Percentiles rank a stretch among this genome's conserved stretches.
Evolutionary conservation across 2,329 filamentous ascomycete species (phyloP).

Genomic region (Polytolypa hystricis): DNA sequence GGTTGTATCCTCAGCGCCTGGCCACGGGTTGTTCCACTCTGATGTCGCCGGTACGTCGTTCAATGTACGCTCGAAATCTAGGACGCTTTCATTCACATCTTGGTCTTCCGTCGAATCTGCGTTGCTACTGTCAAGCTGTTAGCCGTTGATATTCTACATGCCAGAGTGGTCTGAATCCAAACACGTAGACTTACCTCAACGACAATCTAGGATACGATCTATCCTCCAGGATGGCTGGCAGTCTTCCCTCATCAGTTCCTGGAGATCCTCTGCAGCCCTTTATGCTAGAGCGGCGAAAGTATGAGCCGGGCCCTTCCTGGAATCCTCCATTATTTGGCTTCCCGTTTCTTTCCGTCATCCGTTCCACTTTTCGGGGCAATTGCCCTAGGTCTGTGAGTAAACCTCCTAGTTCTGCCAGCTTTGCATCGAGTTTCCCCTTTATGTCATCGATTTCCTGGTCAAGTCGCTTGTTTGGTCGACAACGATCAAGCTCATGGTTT

Average conservation of each 20-base stretch:
- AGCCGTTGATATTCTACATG: too few species aligned
- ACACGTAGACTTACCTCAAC: constrained; percentile 45
- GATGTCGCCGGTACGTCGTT: too few species aligned
- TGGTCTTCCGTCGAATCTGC: too few species aligned
- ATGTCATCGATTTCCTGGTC: constrained; percentile 40
- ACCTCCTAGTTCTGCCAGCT: constrained; percentile 44
- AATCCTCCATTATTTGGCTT: background rate
- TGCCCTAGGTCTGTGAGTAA: constrained; percentile 45
- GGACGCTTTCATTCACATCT: too few species aligned
- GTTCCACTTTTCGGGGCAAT: constrained; percentile 22
- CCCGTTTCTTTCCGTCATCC: background rate
- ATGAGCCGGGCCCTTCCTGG: constrained; percentile 5
- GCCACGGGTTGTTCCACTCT: too few species aligned
- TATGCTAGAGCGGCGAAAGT: constrained; percentile 10
- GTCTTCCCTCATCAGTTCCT: constrained; percentile 21
- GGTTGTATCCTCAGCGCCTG: too few species aligned
- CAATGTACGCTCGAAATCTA: too few species aligned
- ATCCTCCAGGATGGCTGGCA: constrained; percentile 50
- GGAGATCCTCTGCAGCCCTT: constrained; percentile 6
- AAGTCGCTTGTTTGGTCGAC: constrained; percentile 33
- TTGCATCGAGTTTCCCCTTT: constrained; percentile 44
- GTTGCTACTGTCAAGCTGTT: background rate
- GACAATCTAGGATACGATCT: constrained; percentile 47
- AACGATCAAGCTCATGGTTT: constrained; percentile 43
- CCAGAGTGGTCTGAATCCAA: too few species aligned